phyloP scores from a whole-genome alignment of 2,329 filamentous ascomycete species.

The Apiospora koreana region DNA sequence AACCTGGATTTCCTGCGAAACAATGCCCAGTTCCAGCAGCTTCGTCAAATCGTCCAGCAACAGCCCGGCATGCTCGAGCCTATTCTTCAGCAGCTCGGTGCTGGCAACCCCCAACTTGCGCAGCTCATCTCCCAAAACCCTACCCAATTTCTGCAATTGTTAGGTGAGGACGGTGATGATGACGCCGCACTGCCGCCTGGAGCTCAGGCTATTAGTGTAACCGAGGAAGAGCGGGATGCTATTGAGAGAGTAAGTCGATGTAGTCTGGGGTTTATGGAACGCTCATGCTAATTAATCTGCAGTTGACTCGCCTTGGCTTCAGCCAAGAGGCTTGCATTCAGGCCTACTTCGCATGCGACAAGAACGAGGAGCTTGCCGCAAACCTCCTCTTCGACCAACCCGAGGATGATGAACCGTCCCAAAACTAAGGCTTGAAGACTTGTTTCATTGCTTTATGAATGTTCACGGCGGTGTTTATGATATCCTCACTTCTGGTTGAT shows the following conservation, averaged over 20 bases:
- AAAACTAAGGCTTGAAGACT: conserved; percentile 37
- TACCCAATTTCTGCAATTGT: conserved; percentile 86
- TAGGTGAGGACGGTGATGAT: conserved; percentile 85
- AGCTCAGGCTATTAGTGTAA: conserved; percentile 86
- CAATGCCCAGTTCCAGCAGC: conserved; percentile 96
- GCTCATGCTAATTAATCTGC: conserved; percentile 16
- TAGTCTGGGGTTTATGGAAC: neutral
- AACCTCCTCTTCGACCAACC: conserved; percentile 99
- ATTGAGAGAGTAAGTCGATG: conserved; percentile 80
- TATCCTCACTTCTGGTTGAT: conserved; percentile 18
- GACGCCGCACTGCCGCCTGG: conserved; percentile 85
- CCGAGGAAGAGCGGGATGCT: conserved; percentile 93
- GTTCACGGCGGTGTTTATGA: conserved; percentile 16
- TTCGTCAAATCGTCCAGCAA: conserved; percentile 95
- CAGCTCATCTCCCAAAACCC: conserved; percentile 90
- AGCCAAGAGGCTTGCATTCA: conserved; percentile 92
- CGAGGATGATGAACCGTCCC: conserved; percentile 70
- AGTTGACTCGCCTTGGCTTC: conserved; percentile 93
- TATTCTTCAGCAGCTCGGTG: conserved; percentile 92
- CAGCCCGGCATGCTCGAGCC: conserved; percentile 98
- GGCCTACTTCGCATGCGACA: conserved; percentile 98
- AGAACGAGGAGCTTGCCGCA: conserved; percentile 97
- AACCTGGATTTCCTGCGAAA: conserved; percentile 93
- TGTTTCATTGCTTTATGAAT: conserved; percentile 15
- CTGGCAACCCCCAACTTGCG: conserved; percentile 92